Percentiles rank a stretch among this genome's conserved stretches.
Evolutionary conservation across 441 rosid species (phyloP).

Genomic region (Aleurites moluccanus): DNA sequence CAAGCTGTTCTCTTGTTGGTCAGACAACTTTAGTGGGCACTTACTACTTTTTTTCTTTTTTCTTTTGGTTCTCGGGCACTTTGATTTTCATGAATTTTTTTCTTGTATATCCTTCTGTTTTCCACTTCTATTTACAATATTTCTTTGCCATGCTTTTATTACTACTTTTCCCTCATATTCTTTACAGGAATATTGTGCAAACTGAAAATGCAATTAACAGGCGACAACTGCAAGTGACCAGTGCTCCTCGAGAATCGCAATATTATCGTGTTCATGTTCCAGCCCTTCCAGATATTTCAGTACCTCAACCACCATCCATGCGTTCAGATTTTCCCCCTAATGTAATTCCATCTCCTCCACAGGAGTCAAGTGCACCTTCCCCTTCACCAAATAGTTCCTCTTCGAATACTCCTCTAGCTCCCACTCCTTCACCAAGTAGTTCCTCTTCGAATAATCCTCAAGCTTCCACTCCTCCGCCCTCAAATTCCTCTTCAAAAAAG

Average conservation of each 20-base stretch:
- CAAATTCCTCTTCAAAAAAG: conserved; percentile 32
- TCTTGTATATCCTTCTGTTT: neutral
- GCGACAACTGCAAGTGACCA: conserved; percentile 29
- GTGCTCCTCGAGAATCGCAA: neutral
- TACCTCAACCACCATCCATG: conserved; percentile 25
- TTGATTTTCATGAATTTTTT: neutral
- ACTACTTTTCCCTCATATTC: neutral
- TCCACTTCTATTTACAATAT: neutral
- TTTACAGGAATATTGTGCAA: conserved; percentile 39
- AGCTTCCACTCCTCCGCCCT: conserved; percentile 7
- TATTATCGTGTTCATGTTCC: neutral
- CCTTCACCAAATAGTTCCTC: conserved; percentile 19
- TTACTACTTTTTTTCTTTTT: neutral
- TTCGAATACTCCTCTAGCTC: neutral
- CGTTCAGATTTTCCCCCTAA: conserved; percentile 9
- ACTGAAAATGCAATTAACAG: conserved; percentile 37
- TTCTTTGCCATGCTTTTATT: conserved; percentile 1
- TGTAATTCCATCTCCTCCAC: conserved; percentile 4
- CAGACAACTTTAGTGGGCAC: neutral
- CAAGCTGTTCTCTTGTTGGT: conserved; percentile 1
- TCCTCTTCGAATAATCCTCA: conserved; percentile 5
- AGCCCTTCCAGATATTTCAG: too few relatives aligned
- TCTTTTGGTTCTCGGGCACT: neutral
- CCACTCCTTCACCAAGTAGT: conserved; percentile 11
- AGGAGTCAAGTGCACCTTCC: neutral